These are phyloP conservation scores for Zanthoxylum bungeanum DNA, from an alignment of 345 rosid genomes.

Conservation along the genomic window DNA sequence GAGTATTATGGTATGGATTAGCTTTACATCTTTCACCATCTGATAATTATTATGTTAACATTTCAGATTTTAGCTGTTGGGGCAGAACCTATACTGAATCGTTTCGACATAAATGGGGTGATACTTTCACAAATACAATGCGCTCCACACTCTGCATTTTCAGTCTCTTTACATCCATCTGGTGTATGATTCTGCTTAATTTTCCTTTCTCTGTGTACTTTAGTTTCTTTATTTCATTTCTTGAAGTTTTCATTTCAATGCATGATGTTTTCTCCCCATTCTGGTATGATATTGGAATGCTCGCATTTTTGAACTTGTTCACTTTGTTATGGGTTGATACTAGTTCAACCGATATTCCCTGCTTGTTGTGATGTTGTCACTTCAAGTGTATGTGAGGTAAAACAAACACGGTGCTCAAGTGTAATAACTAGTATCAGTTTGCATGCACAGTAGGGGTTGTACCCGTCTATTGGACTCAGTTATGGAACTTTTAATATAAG, in stretches of 20 bases:
- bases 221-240: neutral
- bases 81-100: slow-evolving; percentile 70
- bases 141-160: slow-evolving; percentile 82
- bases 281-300: neutral
- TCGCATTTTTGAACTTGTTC: neutral
- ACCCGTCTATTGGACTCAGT: neutral
- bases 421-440: neutral
- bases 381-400: neutral
- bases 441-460: neutral
- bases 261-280: neutral
- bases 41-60: slow-evolving; percentile 10
- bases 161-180: slow-evolving; percentile 67
- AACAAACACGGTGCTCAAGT: neutral
- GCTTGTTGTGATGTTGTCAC: neutral
- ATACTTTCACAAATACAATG: slow-evolving; percentile 77
- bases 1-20: neutral
- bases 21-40: neutral
- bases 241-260: neutral
- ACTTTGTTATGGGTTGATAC: neutral
- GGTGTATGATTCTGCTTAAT: slow-evolving; percentile 48
- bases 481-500: neutral
- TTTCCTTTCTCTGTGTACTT: neutral
- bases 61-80: slow-evolving; percentile 86
- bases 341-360: neutral
- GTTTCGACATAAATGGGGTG: slow-evolving; percentile 68